phyloP scores from a whole-genome alignment of 1,284 basidiomycete genomes.

The Meripilus lineatus region DNA sequence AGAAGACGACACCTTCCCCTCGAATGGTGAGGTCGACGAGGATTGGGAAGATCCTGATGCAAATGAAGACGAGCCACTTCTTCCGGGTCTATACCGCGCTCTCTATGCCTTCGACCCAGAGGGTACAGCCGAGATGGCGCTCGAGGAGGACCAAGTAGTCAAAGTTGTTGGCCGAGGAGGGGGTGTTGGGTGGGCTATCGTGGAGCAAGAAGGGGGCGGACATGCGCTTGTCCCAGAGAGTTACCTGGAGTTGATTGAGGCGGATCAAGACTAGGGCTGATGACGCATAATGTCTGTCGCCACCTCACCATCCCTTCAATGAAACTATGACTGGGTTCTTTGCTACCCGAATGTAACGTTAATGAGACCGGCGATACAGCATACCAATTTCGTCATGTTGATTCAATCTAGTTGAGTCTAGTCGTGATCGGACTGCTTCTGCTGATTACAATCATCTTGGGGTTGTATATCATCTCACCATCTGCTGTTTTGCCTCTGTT shows the following conservation, averaged over 20 bases:
- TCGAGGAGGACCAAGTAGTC: constrained; percentile 69
- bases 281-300: background rate
- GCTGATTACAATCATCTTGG: too few relatives aligned
- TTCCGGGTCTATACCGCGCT: constrained; percentile 67
- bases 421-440: too few relatives aligned
- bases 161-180: constrained; percentile 64
- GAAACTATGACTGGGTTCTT: background rate
- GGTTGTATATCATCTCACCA: too few relatives aligned
- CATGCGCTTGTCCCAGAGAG: constrained; percentile 68
- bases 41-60: constrained; percentile 16
- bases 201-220: constrained; percentile 36
- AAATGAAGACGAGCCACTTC: constrained; percentile 36
- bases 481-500: background rate
- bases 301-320: background rate
- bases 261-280: constrained; percentile 13
- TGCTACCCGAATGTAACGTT: background rate
- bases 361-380: too few relatives aligned
- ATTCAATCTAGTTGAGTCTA: too few relatives aligned
- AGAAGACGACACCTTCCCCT: constrained; percentile 29
- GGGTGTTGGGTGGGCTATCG: constrained; percentile 73
- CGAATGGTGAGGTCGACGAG: constrained; percentile 21
- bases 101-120: constrained; percentile 68
- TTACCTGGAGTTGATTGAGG: constrained; percentile 50
- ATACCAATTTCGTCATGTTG: too few relatives aligned
- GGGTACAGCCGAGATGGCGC: constrained; percentile 69